phyloP scores from a whole-genome alignment of 164 flowering plant species.

The Paratinospora sagittata region DNA sequence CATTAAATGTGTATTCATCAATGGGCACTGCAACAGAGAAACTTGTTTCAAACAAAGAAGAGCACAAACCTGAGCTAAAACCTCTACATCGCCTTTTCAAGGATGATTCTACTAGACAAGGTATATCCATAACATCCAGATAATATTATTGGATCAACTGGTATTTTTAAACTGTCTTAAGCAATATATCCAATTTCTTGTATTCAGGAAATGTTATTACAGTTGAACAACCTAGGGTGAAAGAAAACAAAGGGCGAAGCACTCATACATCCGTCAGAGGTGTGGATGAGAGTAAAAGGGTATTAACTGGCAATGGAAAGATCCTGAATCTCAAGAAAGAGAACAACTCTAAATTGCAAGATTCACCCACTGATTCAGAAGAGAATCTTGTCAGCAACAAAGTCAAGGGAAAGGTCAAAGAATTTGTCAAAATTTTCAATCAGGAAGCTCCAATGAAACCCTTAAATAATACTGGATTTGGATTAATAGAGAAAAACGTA shows the following conservation, averaged over 20 bases:
- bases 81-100: conserved; percentile 15
- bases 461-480: conserved; percentile 14
- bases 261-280: conserved; percentile 15
- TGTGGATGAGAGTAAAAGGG: conserved; percentile 16
- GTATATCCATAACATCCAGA: conserved; percentile 1
- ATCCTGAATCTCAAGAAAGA: conserved; percentile 11
- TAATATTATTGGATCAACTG: background rate
- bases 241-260: conserved; percentile 22
- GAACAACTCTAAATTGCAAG: conserved; percentile 19
- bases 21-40: conserved; percentile 20
- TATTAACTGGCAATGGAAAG: conserved; percentile 19
- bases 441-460: conserved; percentile 46
- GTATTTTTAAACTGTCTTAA: background rate
- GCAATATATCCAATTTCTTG: background rate
- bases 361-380: conserved; percentile 20
- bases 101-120: conserved; percentile 11
- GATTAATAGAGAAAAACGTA: conserved; percentile 24
- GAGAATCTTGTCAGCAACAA: conserved; percentile 25
- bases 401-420: conserved; percentile 59
- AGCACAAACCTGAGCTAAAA: conserved; percentile 19
- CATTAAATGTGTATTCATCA: conserved; percentile 4
- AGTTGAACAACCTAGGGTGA: conserved; percentile 13
- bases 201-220: conserved; percentile 30
- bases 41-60: conserved; percentile 12
- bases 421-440: conserved; percentile 68